phyloP scores from a whole-genome alignment of 2,329 filamentous ascomycete species.

The Fusarium burgessii region DNA sequence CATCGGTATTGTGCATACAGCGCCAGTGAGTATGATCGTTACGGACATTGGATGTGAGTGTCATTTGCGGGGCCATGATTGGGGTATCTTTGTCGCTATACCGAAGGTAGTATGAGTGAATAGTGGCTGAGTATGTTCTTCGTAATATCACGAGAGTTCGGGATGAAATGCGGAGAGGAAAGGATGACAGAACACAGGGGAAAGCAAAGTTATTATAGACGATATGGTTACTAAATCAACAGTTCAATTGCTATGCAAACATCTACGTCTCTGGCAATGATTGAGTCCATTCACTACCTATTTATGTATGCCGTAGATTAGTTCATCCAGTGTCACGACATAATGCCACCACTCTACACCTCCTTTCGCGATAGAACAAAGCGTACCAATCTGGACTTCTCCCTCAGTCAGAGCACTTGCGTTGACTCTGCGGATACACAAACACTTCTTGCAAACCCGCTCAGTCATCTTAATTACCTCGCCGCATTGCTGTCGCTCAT shows the following conservation, averaged over 20 bases:
- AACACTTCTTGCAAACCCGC: not conserved
- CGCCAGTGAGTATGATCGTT: not conserved
- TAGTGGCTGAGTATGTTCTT: no score
- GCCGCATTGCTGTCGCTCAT: not conserved
- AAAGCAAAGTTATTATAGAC: no score
- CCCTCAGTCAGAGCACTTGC: not conserved
- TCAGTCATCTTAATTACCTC: not conserved
- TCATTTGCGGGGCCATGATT: not conserved
- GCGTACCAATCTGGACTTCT: not conserved
- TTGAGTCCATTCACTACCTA: no score
- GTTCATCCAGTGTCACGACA: no score
- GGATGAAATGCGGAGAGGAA: no score
- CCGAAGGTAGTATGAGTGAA: not conserved
- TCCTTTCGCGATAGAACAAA: not conserved
- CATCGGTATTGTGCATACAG: not conserved
- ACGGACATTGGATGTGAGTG: not conserved
- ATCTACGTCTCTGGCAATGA: no score
- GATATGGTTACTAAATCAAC: no score
- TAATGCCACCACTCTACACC: not conserved
- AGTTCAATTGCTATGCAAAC: no score
- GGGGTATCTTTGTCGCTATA: accelerated
- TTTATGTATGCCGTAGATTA: no score
- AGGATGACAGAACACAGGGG: no score
- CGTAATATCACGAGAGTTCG: no score
- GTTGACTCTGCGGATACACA: not conserved